These are phyloP conservation scores for Aegilops tauschii DNA, from an alignment of 176 grass and related monocot species.

Conservation along the genomic window DNA sequence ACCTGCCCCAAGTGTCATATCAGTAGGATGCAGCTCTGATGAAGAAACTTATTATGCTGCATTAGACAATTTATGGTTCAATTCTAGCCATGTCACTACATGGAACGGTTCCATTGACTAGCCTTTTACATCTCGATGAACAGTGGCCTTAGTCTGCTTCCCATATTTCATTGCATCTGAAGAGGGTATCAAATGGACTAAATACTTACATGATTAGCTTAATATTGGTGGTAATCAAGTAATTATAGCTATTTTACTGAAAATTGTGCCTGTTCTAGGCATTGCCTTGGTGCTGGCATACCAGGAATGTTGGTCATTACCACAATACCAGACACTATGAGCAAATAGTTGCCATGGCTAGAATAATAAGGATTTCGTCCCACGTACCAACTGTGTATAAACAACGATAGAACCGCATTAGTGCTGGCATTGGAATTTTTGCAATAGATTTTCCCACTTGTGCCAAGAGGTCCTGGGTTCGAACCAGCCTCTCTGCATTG, in stretches of 20 bases:
- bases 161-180: neutral
- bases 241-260: neutral
- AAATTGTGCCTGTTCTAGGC: neutral
- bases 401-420: neutral
- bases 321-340: neutral
- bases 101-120: neutral
- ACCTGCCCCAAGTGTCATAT: no score
- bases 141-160: neutral
- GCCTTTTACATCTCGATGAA: no score
- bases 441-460: neutral
- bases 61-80: neutral
- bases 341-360: no score
- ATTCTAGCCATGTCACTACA: slow-evolving; percentile 13
- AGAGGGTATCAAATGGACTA: slow-evolving; percentile 4
- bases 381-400: neutral
- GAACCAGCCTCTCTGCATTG: no score
- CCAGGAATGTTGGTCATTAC: neutral
- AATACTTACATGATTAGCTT: neutral
- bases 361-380: neutral
- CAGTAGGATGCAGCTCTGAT: no score
- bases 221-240: slow-evolving; percentile 4
- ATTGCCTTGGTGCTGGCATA: slow-evolving; percentile 9
- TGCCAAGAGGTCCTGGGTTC: no score
- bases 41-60: no score
- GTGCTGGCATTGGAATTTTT: neutral